phyloP scores from a whole-genome alignment of 2,329 filamentous ascomycete species.

The Chrysoporthe puriensis region DNA sequence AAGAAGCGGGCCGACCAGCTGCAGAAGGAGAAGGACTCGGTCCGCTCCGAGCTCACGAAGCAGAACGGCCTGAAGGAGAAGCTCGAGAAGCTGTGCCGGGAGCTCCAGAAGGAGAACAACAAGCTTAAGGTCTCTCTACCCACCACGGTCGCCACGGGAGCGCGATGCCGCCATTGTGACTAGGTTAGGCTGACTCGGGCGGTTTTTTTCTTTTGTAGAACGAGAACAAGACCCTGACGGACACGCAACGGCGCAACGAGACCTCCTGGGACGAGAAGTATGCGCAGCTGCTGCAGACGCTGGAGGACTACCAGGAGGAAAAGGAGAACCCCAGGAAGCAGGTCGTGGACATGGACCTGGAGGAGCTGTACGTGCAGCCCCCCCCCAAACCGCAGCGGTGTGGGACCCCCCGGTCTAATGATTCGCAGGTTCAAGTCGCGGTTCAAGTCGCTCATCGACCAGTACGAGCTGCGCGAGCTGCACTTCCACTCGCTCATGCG shows the following conservation, averaged over 20 bases:
- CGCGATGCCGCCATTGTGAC: background rate
- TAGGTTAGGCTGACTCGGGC: slow-evolving; percentile 11
- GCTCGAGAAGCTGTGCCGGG: slow-evolving; percentile 91
- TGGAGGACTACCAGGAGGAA: slow-evolving; percentile 86
- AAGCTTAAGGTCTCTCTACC: slow-evolving; percentile 78
- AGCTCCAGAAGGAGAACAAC: slow-evolving; percentile 96
- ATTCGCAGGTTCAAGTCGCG: slow-evolving; percentile 73
- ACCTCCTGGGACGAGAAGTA: slow-evolving; percentile 84
- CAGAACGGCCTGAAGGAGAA: slow-evolving; percentile 92
- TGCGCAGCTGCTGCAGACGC: slow-evolving; percentile 76
- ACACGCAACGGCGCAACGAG: slow-evolving; percentile 81
- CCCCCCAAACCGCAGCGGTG: background rate
- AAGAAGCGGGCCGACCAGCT: slow-evolving; percentile 93
- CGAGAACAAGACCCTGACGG: slow-evolving; percentile 90
- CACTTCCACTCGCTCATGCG: slow-evolving; percentile 92
- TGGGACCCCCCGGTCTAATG: slow-evolving; percentile 29
- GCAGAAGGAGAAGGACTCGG: slow-evolving; percentile 95
- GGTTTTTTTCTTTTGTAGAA: slow-evolving; percentile 54
- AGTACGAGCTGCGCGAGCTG: slow-evolving; percentile 92
- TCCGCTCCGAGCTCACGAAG: slow-evolving; percentile 85
- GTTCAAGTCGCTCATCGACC: slow-evolving; percentile 95
- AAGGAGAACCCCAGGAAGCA: slow-evolving; percentile 82
- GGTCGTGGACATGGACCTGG: slow-evolving; percentile 82
- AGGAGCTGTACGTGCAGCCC: slow-evolving; percentile 72
- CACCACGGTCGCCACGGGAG: slow-evolving; percentile 7